Evolutionary conservation across 352 stramenopile species (phyloP).

Genomic region (Hyaloperonospora brassicae): DNA sequence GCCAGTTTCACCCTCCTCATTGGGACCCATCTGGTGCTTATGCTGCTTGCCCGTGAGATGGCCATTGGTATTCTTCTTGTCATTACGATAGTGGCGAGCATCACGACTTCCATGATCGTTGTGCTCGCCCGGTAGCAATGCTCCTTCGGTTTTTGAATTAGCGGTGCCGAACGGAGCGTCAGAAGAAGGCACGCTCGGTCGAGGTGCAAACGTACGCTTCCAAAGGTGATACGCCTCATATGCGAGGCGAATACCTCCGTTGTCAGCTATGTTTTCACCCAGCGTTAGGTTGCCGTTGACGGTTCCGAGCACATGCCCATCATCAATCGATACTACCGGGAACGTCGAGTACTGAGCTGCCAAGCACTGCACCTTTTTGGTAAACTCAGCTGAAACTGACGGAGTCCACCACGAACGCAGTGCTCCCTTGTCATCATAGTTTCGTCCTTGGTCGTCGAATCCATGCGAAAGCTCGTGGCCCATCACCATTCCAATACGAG

Average conservation of each 20-base stretch:
- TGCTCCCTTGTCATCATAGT: slow-evolving; percentile 79
- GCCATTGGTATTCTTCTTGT: slow-evolving; percentile 6
- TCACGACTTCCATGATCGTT: slow-evolving; percentile 1
- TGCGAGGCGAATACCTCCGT: slow-evolving; percentile 78
- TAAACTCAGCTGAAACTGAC: slow-evolving; percentile 38
- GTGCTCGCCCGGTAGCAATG: slow-evolving; percentile 7
- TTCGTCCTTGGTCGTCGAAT: slow-evolving; percentile 90
- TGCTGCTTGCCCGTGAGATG: slow-evolving; percentile 3
- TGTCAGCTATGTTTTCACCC: slow-evolving; percentile 90
- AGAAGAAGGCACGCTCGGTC: slow-evolving; percentile 3
- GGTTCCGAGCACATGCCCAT: slow-evolving; percentile 37
- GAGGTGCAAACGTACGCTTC: slow-evolving; percentile 22
- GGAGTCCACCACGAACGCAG: slow-evolving; percentile 89
- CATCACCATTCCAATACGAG: slow-evolving; percentile 88
- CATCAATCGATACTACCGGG: slow-evolving; percentile 29
- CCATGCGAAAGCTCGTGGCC: slow-evolving; percentile 92
- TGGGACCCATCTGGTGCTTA: slow-evolving; percentile 1
- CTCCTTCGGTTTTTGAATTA: not conserved
- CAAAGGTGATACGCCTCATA: slow-evolving; percentile 76
- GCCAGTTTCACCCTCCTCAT: slow-evolving; percentile 2
- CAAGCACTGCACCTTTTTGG: slow-evolving; percentile 47
- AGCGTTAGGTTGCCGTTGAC: slow-evolving; percentile 87
- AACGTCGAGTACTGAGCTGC: slow-evolving; percentile 55
- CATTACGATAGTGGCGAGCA: not conserved
- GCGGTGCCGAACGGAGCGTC: not conserved